phyloP scores from a whole-genome alignment of 192 early-diverging fungal species.

The Linnemannia elongata region DNA sequence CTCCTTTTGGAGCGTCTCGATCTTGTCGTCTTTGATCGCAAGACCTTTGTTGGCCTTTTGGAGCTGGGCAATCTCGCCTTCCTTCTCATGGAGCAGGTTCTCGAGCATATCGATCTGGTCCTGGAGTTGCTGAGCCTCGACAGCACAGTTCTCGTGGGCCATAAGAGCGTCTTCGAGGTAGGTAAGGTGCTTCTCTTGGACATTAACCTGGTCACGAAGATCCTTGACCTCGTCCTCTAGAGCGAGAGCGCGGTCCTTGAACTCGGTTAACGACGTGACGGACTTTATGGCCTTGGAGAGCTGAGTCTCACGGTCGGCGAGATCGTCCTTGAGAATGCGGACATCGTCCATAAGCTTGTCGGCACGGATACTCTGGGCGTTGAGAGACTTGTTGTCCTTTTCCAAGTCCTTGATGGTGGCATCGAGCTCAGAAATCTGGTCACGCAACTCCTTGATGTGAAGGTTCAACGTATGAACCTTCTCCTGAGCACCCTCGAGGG shows the following conservation, averaged over 20 bases:
- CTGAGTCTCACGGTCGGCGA: constrained; percentile 19
- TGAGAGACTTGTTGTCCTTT: constrained; percentile 11
- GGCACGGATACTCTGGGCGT: neutral
- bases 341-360: constrained; percentile 18
- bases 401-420: neutral
- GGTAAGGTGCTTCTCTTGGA: constrained; percentile 41
- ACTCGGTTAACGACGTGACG: neutral
- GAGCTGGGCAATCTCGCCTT: constrained; percentile 6
- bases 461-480: constrained; percentile 8
- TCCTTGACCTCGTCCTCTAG: constrained; percentile 31
- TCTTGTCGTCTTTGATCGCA: constrained; percentile 5
- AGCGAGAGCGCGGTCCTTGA: neutral
- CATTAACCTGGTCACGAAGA: constrained; percentile 21
- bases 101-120: constrained; percentile 22
- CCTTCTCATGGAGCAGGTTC: constrained; percentile 14
- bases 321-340: constrained; percentile 1
- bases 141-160: constrained; percentile 22
- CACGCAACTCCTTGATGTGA: constrained; percentile 24
- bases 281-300: constrained; percentile 11
- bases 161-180: constrained; percentile 37
- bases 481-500: constrained; percentile 21
- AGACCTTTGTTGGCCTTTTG: neutral
- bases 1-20: constrained; percentile 12
- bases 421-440: constrained; percentile 6
- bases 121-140: constrained; percentile 17